Percentiles rank a stretch among this genome's conserved stretches.
phyloP scores from a whole-genome alignment of 164 flowering plant genomes.

The Stephania japonica region DNA sequence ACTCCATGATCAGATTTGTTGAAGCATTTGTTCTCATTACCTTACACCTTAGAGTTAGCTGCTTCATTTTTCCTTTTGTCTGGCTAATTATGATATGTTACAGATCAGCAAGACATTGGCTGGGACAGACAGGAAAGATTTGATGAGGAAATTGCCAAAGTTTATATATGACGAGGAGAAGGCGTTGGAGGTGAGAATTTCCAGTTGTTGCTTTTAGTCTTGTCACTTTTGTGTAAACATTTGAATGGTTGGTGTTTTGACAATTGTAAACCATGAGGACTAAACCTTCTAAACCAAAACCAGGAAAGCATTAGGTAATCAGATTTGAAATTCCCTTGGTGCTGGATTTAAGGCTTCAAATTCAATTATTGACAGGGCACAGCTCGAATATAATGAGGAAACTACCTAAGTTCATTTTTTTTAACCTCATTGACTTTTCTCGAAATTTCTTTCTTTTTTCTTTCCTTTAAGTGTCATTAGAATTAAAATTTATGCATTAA shows the following conservation, averaged over 20 bases:
- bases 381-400: neutral
- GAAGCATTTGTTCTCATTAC: neutral
- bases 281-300: neutral
- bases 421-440: neutral
- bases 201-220: too few relatives aligned
- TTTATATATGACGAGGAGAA: slow-evolving; percentile 93
- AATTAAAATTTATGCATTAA: too few relatives aligned
- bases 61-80: neutral
- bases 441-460: too few relatives aligned
- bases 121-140: slow-evolving; percentile 70
- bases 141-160: slow-evolving; percentile 83
- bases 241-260: neutral
- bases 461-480: too few relatives aligned
- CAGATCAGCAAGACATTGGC: slow-evolving; percentile 87
- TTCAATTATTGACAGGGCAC: neutral
- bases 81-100: neutral
- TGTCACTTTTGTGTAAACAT: neutral
- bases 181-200: slow-evolving; percentile 74
- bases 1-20: too few relatives aligned
- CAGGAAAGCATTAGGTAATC: neutral
- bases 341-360: neutral
- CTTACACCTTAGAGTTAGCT: neutral
- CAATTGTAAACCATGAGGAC: neutral
- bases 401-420: neutral
- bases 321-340: neutral